Evolutionary conservation across 192 early-diverging fungal species (phyloP).

Genomic region (Coemansia sp.): DNA sequence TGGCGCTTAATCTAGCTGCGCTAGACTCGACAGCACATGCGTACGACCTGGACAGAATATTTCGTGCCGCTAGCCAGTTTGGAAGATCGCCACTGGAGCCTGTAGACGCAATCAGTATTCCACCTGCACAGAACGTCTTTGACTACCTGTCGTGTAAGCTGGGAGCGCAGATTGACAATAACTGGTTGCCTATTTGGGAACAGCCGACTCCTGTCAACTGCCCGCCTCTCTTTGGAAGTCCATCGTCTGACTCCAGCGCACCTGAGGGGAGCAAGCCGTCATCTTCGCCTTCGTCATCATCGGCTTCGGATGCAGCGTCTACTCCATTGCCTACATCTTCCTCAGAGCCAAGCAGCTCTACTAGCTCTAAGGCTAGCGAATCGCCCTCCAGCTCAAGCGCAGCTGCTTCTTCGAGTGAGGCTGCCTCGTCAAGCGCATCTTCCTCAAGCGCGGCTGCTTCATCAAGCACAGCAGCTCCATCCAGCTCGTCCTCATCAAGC

Average conservation of each 20-base stretch:
- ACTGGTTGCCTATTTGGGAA: slow-evolving; percentile 9
- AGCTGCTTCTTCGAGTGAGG: too few relatives aligned
- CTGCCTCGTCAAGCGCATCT: not conserved
- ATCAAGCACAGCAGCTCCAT: too few relatives aligned
- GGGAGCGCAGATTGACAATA: slow-evolving; percentile 3
- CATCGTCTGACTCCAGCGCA: not conserved
- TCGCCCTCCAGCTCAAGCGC: not conserved
- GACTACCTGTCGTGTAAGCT: slow-evolving; percentile 24
- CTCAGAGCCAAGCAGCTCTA: too few relatives aligned
- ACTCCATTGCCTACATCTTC: not conserved
- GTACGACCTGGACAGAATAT: not conserved
- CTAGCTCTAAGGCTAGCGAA: not conserved
- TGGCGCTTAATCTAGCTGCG: slow-evolving; percentile 19
- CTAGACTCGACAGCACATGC: slow-evolving; percentile 15
- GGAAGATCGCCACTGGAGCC: not conserved
- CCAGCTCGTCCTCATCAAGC: not conserved
- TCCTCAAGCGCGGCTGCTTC: not conserved
- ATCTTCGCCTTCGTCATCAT: not conserved
- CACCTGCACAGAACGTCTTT: slow-evolving; percentile 17
- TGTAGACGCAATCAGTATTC: slow-evolving; percentile 3
- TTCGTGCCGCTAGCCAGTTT: not conserved
- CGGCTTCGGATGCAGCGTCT: not conserved
- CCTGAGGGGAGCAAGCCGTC: not conserved
- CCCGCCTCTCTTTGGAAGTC: not conserved
- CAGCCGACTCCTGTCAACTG: not conserved